These are phyloP conservation scores for Globisporangium cederbergense DNA, from an alignment of 352 stramenopile species.

Conservation along the genomic window DNA sequence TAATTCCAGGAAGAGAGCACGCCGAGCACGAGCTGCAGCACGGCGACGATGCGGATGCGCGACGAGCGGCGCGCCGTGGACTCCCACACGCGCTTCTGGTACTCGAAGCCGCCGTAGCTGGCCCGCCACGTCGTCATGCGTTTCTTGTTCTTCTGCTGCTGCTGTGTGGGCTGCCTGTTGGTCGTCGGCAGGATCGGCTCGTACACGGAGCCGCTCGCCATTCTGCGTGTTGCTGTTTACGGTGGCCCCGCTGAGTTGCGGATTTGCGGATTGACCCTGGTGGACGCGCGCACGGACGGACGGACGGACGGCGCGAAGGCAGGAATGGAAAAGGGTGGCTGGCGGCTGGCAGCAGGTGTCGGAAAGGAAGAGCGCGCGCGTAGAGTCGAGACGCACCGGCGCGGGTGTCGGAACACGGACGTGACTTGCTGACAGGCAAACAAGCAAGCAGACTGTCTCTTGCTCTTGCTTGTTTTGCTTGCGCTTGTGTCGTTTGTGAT, in stretches of 20 bases:
- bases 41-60: constrained; percentile 63
- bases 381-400: constrained; percentile 4
- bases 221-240: background rate
- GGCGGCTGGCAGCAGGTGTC: constrained; percentile 7
- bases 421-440: background rate
- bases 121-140: background rate
- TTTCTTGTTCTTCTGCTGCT: background rate
- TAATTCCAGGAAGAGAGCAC: constrained; percentile 66
- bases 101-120: constrained; percentile 68
- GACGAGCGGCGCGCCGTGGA: constrained; percentile 56
- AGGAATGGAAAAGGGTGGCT: background rate
- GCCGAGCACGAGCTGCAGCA: constrained; percentile 53
- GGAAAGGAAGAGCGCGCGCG: constrained; percentile 5
- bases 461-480: background rate
- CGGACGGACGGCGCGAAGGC: background rate
- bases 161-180: background rate
- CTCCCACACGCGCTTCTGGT: constrained; percentile 75
- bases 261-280: background rate
- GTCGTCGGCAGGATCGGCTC: constrained; percentile 14
- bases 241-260: background rate
- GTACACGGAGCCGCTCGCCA: constrained; percentile 9
- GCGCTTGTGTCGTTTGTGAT: background rate
- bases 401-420: background rate
- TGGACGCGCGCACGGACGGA: background rate
- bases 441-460: constrained; percentile 5